Base-by-base conservation (phyloP, 306 rosid genomes). In the Arachis stenosperma region DNA sequence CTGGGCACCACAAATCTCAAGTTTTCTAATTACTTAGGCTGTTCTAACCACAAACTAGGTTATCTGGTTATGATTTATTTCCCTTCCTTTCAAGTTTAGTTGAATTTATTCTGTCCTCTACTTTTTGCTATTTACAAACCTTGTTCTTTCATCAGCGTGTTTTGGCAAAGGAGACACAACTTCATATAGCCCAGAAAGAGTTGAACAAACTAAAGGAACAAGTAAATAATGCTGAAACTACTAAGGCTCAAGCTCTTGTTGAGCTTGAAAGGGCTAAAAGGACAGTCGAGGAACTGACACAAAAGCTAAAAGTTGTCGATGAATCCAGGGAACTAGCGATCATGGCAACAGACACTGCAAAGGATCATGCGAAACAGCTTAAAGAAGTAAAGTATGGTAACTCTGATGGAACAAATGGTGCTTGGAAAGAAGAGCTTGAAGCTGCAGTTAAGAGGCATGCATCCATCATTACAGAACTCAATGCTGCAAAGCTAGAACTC, bases 181-280 rank as follows among this genome's bases (percentile, higher is more conserved):
- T 91, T 81, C 99, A 88, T 74, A 78, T 90, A 75, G 87, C 87
- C 29, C 86, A 79, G 70, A 95, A 88, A 79, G 96, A 91, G 78
- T 81, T 95, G 84, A 87, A 88, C 86, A 95, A 90, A 87, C 72
- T 95, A 72, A 88, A 78, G 82, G 97, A 89, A 43, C 95, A 90
- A 76, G 80, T 95, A 64, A 77, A 77, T 82, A 90, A 86, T 76
- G 99, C 99, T 48, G 96, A 91, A 86, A 87, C 84, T 57, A 91
- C 98, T 6, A 91, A 87, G 81, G 81, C 84, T 66, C 89, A 91
- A 82, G 97, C 99, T 53, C 86, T 84, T 37, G 79, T 84, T 12
- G 99, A 95, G 86, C 92, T 95, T 61, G 92, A 90, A 75, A 91
- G 83, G 81, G 84, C 92, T 39, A 82, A 82, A 82, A 77, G 73